phyloP scores from a whole-genome alignment of 176 grass and related monocot genomes.

The Calamus simplicifolius region DNA sequence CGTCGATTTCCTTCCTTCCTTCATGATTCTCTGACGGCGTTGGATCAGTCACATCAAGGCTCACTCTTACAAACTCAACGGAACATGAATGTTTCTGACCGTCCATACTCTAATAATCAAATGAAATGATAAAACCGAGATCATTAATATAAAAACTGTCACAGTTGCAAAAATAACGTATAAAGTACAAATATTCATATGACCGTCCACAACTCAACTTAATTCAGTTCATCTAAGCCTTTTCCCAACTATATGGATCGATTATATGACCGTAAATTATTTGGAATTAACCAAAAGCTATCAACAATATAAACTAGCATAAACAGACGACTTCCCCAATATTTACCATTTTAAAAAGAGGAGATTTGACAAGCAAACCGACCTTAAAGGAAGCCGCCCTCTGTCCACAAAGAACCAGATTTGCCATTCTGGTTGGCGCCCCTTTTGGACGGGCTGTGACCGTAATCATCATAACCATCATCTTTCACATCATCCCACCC shows the following conservation, averaged over 20 bases:
- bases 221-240: no score
- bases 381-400: constrained; percentile 69
- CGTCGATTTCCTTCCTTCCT: no score
- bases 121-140: no score
- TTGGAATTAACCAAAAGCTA: not conserved
- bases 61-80: no score
- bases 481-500: constrained; percentile 93
- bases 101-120: no score
- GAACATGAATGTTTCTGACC: no score
- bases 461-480: constrained; percentile 58
- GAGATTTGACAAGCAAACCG: not conserved
- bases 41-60: no score
- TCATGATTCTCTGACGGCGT: no score
- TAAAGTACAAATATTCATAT: not conserved
- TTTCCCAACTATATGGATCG: no score
- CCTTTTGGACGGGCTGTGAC: constrained; percentile 35
- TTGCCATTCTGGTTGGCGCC: constrained; percentile 48
- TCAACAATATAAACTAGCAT: constrained; percentile 2
- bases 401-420: constrained; percentile 46
- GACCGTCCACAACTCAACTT: constrained; percentile 23
- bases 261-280: no score
- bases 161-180: constrained; percentile 9
- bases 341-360: not conserved
- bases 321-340: no score
- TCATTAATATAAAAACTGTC: not conserved